A percentile compares a stretch with the other conserved stretches of the same genome.
phyloP scores from a whole-genome alignment of 352 stramenopile species.

The Phytopythium sindhum region DNA sequence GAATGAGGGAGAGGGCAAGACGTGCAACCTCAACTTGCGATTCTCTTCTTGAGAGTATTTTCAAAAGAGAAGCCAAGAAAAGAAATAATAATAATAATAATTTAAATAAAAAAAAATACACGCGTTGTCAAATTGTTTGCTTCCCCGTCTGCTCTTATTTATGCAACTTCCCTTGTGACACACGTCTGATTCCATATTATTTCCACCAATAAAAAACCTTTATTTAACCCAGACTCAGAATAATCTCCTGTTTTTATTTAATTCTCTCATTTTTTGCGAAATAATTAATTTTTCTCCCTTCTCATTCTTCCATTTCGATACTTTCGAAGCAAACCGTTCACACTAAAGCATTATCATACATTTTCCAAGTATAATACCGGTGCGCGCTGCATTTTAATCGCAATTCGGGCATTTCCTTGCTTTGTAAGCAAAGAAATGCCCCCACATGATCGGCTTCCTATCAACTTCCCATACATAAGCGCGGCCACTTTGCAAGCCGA shows the following conservation, averaged over 20 bases:
- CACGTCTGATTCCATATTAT: background rate
- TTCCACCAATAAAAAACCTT: background rate
- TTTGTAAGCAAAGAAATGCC: background rate
- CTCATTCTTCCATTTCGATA: background rate
- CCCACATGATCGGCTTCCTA: background rate
- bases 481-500: background rate
- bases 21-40: background rate
- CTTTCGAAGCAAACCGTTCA: background rate
- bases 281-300: background rate
- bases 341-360: too few species aligned
- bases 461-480: background rate
- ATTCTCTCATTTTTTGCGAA: background rate
- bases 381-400: background rate
- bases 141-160: background rate
- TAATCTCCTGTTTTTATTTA: background rate
- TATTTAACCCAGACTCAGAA: background rate
- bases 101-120: too few species aligned
- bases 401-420: too few species aligned
- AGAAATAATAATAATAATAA: too few species aligned
- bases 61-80: background rate
- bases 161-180: background rate
- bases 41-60: background rate
- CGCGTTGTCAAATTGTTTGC: conserved; percentile 16
- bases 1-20: background rate
- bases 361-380: background rate